Percentiles rank a stretch among this genome's conserved stretches.
phyloP scores from a whole-genome alignment of 768 basidiomycete species.

The Leccinum olivaceopallidum region DNA sequence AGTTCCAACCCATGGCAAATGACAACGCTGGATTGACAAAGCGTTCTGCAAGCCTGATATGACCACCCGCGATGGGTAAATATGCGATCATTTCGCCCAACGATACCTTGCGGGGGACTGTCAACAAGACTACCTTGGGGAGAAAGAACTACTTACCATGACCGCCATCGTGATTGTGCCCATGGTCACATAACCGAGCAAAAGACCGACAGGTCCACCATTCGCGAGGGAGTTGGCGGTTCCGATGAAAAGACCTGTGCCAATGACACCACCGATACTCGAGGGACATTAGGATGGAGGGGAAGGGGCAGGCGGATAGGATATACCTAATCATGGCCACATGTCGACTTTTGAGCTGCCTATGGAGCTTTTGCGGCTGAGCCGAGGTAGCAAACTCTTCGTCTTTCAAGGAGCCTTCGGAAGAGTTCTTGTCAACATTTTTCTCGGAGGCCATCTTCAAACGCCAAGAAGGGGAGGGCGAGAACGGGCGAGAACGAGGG shows the following conservation, averaged over 20 bases:
- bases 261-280: constrained; percentile 51
- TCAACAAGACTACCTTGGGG: neutral
- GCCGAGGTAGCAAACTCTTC: constrained; percentile 14
- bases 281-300: constrained; percentile 3
- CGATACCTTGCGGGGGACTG: constrained; percentile 35
- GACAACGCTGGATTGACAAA: constrained; percentile 79
- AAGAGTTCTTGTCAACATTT: constrained; percentile 9
- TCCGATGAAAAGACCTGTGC: constrained; percentile 11
- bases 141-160: constrained; percentile 24
- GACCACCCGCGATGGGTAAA: constrained; percentile 77
- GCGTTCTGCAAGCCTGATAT: constrained; percentile 78
- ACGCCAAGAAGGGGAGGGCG: neutral
- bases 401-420: constrained; percentile 23
- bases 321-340: constrained; percentile 77
- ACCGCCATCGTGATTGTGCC: constrained; percentile 35
- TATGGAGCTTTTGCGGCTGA: constrained; percentile 37
- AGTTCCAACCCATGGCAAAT: constrained; percentile 54
- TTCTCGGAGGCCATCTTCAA: constrained; percentile 26
- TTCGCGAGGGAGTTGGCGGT: constrained; percentile 23
- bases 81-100: constrained; percentile 64
- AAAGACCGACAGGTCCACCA: constrained; percentile 45
- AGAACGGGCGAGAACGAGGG: too few relatives aligned
- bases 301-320: too few relatives aligned
- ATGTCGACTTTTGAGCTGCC: constrained; percentile 76
- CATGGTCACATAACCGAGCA: constrained; percentile 39